A percentile compares a stretch with the other conserved stretches of the same genome.
Conservation (phyloP, 2,329 filamentous ascomycete genomes). For the Eutypella sp. region DNA sequence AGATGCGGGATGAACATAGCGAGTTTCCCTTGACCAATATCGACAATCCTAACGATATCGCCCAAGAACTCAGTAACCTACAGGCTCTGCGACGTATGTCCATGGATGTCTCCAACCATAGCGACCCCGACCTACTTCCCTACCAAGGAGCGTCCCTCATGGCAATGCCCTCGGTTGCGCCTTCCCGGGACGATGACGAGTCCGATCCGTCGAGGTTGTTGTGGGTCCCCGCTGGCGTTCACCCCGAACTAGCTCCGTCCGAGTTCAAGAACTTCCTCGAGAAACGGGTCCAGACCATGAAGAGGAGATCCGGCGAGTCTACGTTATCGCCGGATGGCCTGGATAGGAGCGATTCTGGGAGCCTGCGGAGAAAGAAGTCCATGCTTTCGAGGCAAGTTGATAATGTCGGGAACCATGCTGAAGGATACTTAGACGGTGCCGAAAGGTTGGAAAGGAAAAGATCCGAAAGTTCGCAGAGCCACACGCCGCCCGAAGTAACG, state of each 20-base stretch:
- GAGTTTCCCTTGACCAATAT: constrained; percentile 86
- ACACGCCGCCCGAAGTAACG: constrained; percentile 56
- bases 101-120: constrained; percentile 78
- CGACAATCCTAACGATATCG: constrained; percentile 81
- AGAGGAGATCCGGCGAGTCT: constrained; percentile 72
- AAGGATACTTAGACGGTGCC: constrained; percentile 76
- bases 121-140: constrained; percentile 70
- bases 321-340: constrained; percentile 54
- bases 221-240: constrained; percentile 92
- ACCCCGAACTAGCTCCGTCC: constrained; percentile 89
- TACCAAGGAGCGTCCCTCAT: constrained; percentile 61
- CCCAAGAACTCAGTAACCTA: constrained; percentile 86
- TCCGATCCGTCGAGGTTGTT: constrained; percentile 84
- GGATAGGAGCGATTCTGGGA: constrained; percentile 51
- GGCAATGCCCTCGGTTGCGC: constrained; percentile 68
- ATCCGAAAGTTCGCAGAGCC: constrained; percentile 47
- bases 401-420: constrained; percentile 53
- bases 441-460: constrained; percentile 71
- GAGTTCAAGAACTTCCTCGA: constrained; percentile 97
- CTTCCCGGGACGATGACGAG: constrained; percentile 70
- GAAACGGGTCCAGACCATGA: constrained; percentile 84
- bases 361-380: constrained; percentile 82
- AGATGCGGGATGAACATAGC: constrained; percentile 58
- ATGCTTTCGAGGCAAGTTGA: constrained; percentile 94
- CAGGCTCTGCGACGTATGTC: constrained; percentile 89